Evolutionary conservation across 371 early-diverging fungal genomes (phyloP).

Genomic region (Conidiobolus incongruus): DNA sequence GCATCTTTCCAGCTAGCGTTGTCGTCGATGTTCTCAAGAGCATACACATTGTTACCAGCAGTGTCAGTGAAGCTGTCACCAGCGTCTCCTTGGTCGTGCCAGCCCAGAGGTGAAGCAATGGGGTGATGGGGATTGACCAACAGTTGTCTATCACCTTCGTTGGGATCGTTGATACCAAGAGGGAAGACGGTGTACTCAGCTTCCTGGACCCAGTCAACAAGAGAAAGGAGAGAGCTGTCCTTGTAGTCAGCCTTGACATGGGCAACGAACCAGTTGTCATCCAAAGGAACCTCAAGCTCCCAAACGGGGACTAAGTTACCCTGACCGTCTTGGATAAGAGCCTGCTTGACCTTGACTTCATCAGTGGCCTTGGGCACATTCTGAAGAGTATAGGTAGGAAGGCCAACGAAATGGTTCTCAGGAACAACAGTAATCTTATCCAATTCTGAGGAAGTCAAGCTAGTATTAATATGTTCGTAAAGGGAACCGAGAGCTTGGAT

Average conservation of each 20-base stretch:
- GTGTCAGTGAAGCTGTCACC: constrained; percentile 41
- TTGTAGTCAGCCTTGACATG: constrained; percentile 40
- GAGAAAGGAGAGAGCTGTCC: constrained; percentile 34
- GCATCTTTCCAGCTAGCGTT: constrained; percentile 39
- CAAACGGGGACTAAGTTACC: constrained; percentile 27
- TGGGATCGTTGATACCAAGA: constrained; percentile 69
- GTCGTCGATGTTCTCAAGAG: constrained; percentile 36
- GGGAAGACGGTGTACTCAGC: constrained; percentile 58
- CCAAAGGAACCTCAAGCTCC: constrained; percentile 72
- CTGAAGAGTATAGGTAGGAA: constrained; percentile 10
- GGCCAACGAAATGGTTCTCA: not conserved
- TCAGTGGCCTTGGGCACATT: constrained; percentile 34
- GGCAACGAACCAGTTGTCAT: constrained; percentile 73
- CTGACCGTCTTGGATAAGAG: constrained; percentile 19
- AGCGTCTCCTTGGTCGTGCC: constrained; percentile 33
- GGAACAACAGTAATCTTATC: constrained; percentile 7
- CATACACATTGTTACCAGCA: constrained; percentile 50
- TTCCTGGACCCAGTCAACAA: constrained; percentile 77
- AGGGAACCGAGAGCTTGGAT: constrained; percentile 14
- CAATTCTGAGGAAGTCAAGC: constrained; percentile 4
- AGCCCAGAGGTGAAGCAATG: constrained; percentile 53
- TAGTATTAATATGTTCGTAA: constrained; percentile 11
- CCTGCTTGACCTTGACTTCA: constrained; percentile 23
- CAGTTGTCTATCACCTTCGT: constrained; percentile 30
- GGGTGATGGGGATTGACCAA: constrained; percentile 46